phyloP scores from a whole-genome alignment of 768 basidiomycete species.

The Clitopilus hobsonii region DNA sequence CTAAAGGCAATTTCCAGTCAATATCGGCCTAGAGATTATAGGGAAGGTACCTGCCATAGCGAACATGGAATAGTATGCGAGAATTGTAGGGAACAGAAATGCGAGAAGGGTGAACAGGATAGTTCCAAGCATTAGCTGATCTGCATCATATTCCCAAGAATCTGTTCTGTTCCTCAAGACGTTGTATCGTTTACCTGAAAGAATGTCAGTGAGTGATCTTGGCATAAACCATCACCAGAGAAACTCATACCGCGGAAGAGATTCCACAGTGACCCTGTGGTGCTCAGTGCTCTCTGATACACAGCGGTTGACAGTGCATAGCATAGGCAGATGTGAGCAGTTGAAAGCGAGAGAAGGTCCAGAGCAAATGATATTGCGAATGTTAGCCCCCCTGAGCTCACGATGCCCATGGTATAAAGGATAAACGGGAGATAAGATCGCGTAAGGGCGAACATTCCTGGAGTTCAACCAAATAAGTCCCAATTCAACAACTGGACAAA shows the following conservation, averaged over 20 bases:
- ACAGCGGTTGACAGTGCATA: conserved; percentile 59
- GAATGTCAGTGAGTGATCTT: not conserved
- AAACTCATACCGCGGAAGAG: conserved; percentile 74
- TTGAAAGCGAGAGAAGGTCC: conserved; percentile 64
- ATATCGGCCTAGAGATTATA: not conserved
- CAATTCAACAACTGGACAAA: not conserved
- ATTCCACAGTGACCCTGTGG: conserved; percentile 73
- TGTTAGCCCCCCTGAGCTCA: conserved; percentile 51
- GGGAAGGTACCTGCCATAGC: conserved; percentile 42
- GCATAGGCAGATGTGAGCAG: conserved; percentile 67
- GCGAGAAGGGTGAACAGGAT: conserved; percentile 79
- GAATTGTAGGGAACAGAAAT: conserved; percentile 80
- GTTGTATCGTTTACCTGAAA: conserved; percentile 82
- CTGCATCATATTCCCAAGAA: conserved; percentile 85
- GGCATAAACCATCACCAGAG: not conserved
- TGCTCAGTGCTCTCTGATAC: conserved; percentile 56
- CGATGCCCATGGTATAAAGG: conserved; percentile 30
- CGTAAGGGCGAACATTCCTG: not conserved
- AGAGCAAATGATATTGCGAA: conserved; percentile 60
- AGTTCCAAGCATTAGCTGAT: conserved; percentile 93
- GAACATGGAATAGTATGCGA: conserved; percentile 84
- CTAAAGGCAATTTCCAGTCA: conserved; percentile 23
- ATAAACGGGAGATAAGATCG: conserved; percentile 20
- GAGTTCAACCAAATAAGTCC: not conserved
- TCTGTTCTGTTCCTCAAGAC: conserved; percentile 84